Base-by-base conservation (phyloP, 768 basidiomycete genomes). In the Trichaptum fuscoviolaceum region DNA sequence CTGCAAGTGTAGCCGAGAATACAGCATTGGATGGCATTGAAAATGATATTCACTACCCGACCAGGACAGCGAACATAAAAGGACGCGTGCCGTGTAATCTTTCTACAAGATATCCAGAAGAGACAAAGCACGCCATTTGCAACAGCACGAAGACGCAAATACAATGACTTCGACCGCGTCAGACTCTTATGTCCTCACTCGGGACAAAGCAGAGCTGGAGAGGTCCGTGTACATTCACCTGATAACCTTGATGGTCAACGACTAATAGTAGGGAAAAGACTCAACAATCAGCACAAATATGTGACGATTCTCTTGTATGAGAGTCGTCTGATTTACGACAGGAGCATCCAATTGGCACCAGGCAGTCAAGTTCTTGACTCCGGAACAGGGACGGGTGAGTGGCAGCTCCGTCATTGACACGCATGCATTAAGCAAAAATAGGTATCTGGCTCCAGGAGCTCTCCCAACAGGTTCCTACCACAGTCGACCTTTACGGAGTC, bases 361-460 rank as follows among this genome's bases (percentile, higher is more conserved):
- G 42, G 42, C 20, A 15, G 42, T 12, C 12, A 52, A 12, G 42
- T 52, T 20, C 42, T 52, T 52, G 42, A 52, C 42, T 12, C 42
- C 15, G 42, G 42, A 12, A 52, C 42, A 20, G 42, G 42, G 3
- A 52, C 42, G 3, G 42, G 42, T 52, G 20, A 52, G 42, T 52
- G 10, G 15, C 3, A 52, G 6, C 42, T 12, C n/a, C 20, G 20
- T 52, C 20, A 2, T 12, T 20, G 12, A 20, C 42, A 52, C 20
- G 15, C 42, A 52, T 5, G 20, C 12, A 12, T 52, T 12, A 27
- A 24, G 20, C 20, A 52, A 12, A 12, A 58, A 27, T 35, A 71
- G 71, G 69, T 17, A 63, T 64, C 9, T 71, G 67, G 67, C 52
- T 70, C 17, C 65, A 68, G 18, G 71, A 70, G 35, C 57, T 69